phyloP scores from a whole-genome alignment of 164 flowering plant genomes.

The Saururus chinensis region DNA sequence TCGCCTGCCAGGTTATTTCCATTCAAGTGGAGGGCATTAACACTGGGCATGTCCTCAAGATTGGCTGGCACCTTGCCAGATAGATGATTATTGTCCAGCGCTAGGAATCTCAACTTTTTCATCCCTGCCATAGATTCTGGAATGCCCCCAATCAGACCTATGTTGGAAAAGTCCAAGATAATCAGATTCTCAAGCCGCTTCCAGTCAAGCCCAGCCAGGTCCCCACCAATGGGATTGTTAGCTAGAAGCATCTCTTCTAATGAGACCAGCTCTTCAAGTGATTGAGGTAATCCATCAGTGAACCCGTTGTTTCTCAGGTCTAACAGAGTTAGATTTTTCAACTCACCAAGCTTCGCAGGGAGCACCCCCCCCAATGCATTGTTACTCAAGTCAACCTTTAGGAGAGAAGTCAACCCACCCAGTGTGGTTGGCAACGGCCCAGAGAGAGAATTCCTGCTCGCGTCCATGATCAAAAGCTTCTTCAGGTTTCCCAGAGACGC shows the following conservation, averaged over 20 bases:
- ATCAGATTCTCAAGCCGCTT: conserved; percentile 33
- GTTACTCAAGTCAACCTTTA: conserved; percentile 83
- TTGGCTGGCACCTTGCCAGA: conserved; percentile 45
- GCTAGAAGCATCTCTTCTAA: conserved; percentile 60
- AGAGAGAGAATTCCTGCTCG: conserved; percentile 58
- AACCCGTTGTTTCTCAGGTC: conserved; percentile 66
- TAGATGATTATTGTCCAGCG: conserved; percentile 58
- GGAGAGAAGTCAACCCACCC: conserved; percentile 50
- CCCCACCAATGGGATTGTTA: conserved; percentile 65
- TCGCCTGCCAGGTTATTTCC: conserved; percentile 73
- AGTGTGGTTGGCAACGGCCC: conserved; percentile 50
- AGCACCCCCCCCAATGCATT: conserved; percentile 49
- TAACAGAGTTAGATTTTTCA: conserved; percentile 66
- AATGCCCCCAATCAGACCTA: conserved; percentile 46
- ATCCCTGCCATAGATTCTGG: conserved; percentile 52
- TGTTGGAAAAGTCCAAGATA: conserved; percentile 53
- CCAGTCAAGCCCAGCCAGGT: conserved; percentile 41
- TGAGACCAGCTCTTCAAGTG: conserved; percentile 47
- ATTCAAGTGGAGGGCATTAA: conserved; percentile 47
- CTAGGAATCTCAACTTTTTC: conserved; percentile 56
- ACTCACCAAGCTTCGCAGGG: conserved; percentile 33
- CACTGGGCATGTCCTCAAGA: conserved; percentile 40
- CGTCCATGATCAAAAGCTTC: conserved; percentile 58
- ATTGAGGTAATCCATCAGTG: conserved; percentile 47
- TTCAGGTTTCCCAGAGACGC: conserved; percentile 30